phyloP scores from a whole-genome alignment of 331 rosid genomes.

The Stylosanthes scabra region DNA sequence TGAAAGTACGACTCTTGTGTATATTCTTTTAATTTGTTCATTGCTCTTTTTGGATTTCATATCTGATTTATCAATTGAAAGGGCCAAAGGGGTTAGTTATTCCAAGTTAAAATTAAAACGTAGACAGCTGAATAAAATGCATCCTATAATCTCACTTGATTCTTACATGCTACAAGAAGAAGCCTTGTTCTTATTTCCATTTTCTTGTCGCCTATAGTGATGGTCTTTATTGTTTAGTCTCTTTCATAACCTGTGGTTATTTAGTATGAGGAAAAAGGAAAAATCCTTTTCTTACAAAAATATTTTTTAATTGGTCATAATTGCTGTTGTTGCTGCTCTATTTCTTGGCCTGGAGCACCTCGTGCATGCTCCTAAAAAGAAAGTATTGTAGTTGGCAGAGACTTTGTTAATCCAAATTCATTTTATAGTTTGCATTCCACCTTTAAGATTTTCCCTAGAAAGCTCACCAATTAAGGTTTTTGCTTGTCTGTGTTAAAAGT shows the following conservation, averaged over 20 bases:
- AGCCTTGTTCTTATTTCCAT: slow-evolving; percentile 8
- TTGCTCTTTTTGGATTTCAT: slow-evolving; percentile 16
- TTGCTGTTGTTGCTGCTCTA: not conserved
- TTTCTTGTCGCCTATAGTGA: not conserved
- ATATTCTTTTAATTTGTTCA: slow-evolving; percentile 4
- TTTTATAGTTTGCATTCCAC: not conserved
- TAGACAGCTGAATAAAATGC: not conserved
- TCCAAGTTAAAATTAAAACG: not conserved
- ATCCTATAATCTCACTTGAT: not conserved
- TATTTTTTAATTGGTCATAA: slow-evolving; percentile 3
- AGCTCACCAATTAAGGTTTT: not conserved
- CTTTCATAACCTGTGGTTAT: slow-evolving; percentile 2
- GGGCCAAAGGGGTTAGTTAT: not conserved
- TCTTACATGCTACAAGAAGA: not conserved
- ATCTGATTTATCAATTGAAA: slow-evolving; percentile 4
- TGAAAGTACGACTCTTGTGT: slow-evolving; percentile 8
- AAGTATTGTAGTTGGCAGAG: slow-evolving; percentile 3
- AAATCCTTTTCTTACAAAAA: slow-evolving; percentile 4
- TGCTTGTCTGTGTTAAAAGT: slow-evolving; percentile 6
- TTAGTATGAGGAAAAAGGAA: slow-evolving; percentile 21
- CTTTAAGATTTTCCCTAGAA: slow-evolving; percentile 15
- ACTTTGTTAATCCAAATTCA: not conserved
- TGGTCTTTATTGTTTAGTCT: not conserved
- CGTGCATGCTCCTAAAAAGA: not conserved
- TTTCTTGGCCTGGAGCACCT: slow-evolving; percentile 2